These are phyloP conservation scores for Scleromitrula shiraiana DNA, from an alignment of 2,329 filamentous ascomycete species.

Conservation along the genomic window DNA sequence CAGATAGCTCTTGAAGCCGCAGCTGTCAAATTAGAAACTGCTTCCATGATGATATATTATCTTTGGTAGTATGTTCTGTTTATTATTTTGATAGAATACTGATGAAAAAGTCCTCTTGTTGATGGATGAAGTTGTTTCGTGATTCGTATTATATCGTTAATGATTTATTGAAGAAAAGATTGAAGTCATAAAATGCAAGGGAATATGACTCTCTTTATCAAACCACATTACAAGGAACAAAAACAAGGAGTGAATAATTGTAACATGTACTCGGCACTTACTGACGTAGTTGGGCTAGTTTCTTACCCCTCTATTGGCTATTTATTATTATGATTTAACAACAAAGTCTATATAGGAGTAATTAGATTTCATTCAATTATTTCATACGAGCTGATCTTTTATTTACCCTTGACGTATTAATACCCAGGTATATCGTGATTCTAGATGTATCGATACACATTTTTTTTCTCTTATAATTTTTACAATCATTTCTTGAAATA, in stretches of 20 bases:
- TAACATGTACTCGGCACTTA: neutral
- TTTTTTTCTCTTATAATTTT: neutral
- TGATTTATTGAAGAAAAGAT: neutral
- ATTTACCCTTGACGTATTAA: too few species aligned
- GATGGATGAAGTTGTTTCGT: neutral
- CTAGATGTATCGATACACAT: too few species aligned
- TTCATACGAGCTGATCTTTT: too few species aligned
- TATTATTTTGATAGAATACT: neutral
- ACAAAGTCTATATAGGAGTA: too few species aligned
- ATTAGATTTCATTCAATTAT: too few species aligned
- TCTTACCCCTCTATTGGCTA: neutral
- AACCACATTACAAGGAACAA: neutral
- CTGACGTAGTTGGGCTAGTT: neutral
- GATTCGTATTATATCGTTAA: neutral
- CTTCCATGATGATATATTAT: slow-evolving; percentile 46
- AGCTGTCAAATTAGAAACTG: slow-evolving; percentile 48
- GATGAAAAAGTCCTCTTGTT: neutral
- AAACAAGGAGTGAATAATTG: neutral
- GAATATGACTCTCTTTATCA: neutral
- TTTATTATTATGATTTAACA: too few species aligned
- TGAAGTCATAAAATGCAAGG: neutral
- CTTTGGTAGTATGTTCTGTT: neutral
- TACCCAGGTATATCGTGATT: too few species aligned
- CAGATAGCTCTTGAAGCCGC: slow-evolving; percentile 37
- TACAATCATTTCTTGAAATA: neutral